phyloP scores from a whole-genome alignment of 805 yeast genomes.

The Blastobotrys mokoenaii region DNA sequence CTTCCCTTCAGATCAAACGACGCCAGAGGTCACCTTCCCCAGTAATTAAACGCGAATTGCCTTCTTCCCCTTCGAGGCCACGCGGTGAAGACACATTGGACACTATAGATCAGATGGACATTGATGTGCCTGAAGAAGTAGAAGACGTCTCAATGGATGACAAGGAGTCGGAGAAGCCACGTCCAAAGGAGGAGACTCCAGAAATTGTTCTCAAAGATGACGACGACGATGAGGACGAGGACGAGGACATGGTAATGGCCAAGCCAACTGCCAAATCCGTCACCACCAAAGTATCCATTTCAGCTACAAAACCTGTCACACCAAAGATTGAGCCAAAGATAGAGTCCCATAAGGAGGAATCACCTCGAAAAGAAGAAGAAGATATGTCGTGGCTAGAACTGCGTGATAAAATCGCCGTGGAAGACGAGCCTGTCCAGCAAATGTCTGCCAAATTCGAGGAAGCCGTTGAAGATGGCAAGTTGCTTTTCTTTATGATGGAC shows the following conservation, averaged over 20 bases:
- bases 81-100: too few relatives aligned
- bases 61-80: too few relatives aligned
- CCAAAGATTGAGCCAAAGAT: not conserved
- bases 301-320: not conserved
- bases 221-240: conserved; percentile 44
- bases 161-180: conserved; percentile 31
- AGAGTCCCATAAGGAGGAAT: not conserved
- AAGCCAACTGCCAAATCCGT: conserved; percentile 3
- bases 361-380: not conserved
- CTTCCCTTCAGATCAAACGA: too few relatives aligned
- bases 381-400: not conserved
- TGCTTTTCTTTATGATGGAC: conserved; percentile 86
- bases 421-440: not conserved
- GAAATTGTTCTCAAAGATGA: too few relatives aligned
- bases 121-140: too few relatives aligned
- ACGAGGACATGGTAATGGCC: conserved; percentile 10
- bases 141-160: too few relatives aligned
- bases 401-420: not conserved
- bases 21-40: too few relatives aligned
- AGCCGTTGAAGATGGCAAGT: conserved; percentile 38
- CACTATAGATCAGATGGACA: too few relatives aligned
- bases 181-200: too few relatives aligned
- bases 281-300: not conserved
- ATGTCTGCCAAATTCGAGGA: conserved; percentile 1
- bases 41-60: too few relatives aligned